These are phyloP conservation scores for Patellifolia procumbens DNA, from an alignment of 179 eudicot genomes.

Conservation along the genomic window DNA sequence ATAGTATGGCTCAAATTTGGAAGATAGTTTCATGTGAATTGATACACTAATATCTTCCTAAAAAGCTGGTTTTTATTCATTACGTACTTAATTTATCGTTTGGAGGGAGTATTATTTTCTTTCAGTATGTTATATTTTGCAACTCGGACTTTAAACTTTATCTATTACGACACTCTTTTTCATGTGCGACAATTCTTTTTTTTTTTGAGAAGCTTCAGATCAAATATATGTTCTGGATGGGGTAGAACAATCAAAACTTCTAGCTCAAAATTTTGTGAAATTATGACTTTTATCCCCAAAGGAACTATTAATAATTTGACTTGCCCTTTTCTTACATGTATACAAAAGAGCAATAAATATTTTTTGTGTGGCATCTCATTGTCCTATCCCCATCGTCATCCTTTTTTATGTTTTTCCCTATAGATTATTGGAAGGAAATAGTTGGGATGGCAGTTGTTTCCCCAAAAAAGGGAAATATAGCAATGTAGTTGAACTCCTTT, in stretches of 20 bases:
- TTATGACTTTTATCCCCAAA: neutral
- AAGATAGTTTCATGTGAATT: neutral
- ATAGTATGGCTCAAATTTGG: neutral
- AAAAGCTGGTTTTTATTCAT: neutral
- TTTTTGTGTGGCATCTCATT: neutral
- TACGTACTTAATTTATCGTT: neutral
- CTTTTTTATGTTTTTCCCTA: neutral
- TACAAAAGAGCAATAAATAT: neutral
- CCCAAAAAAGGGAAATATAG: neutral
- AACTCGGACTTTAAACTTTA: neutral
- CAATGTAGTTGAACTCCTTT: slow-evolving; percentile 11
- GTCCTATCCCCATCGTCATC: slow-evolving; percentile 6
- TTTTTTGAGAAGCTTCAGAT: neutral
- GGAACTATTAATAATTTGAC: neutral
- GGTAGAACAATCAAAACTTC: neutral
- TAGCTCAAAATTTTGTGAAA: neutral
- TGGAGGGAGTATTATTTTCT: neutral
- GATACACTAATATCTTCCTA: neutral
- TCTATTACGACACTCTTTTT: neutral
- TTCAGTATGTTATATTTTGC: neutral
- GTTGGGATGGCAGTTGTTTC: neutral
- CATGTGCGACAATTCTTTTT: too few species aligned
- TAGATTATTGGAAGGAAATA: neutral
- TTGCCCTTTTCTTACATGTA: neutral
- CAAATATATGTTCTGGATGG: neutral